Conservation (phyloP, 2,329 filamentous ascomycete genomes). For the Pseudogymnoascus sp. region DNA sequence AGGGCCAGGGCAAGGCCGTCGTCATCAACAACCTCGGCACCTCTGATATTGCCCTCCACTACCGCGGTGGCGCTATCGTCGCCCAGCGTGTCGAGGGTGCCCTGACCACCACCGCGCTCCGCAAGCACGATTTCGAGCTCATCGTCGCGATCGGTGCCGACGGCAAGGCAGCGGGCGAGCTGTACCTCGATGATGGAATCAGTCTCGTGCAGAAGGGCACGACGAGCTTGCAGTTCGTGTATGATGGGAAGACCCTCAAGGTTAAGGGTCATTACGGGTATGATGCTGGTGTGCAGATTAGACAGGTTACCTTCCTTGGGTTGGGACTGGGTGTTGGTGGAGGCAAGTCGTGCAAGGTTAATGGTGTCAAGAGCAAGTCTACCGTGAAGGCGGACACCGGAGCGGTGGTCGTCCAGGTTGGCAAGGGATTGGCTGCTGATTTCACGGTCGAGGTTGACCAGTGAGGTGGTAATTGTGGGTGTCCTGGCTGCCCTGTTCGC, state of each 20-base stretch:
- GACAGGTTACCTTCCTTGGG: slow-evolving; percentile 45
- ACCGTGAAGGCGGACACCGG: slow-evolving; percentile 9
- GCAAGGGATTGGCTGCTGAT: slow-evolving; percentile 14
- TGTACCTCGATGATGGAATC: slow-evolving; percentile 75
- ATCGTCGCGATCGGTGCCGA: slow-evolving; percentile 57
- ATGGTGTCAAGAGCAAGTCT: neutral
- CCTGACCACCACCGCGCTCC: slow-evolving; percentile 57
- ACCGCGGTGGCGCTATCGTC: slow-evolving; percentile 58
- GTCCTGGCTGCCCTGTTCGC: neutral
- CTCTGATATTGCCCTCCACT: slow-evolving; percentile 57
- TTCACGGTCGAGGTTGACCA: slow-evolving; percentile 12
- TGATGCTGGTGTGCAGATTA: slow-evolving; percentile 35
- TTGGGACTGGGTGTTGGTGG: slow-evolving; percentile 6
- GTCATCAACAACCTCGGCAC: slow-evolving; percentile 34
- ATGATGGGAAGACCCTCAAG: slow-evolving; percentile 43
- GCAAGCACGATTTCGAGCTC: slow-evolving; percentile 61
- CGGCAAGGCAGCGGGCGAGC: slow-evolving; percentile 55
- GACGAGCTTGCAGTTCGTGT: slow-evolving; percentile 55
- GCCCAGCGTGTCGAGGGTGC: slow-evolving; percentile 48
- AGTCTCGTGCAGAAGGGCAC: slow-evolving; percentile 51
- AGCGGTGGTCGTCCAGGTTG: slow-evolving; percentile 14
- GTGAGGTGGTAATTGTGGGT: neutral
- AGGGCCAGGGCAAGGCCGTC: slow-evolving; percentile 35
- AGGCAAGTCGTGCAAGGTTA: slow-evolving; percentile 12
- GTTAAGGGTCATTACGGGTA: slow-evolving; percentile 48